phyloP scores from a whole-genome alignment of 176 grass and related monocot genomes.

The Oryza brachyantha region DNA sequence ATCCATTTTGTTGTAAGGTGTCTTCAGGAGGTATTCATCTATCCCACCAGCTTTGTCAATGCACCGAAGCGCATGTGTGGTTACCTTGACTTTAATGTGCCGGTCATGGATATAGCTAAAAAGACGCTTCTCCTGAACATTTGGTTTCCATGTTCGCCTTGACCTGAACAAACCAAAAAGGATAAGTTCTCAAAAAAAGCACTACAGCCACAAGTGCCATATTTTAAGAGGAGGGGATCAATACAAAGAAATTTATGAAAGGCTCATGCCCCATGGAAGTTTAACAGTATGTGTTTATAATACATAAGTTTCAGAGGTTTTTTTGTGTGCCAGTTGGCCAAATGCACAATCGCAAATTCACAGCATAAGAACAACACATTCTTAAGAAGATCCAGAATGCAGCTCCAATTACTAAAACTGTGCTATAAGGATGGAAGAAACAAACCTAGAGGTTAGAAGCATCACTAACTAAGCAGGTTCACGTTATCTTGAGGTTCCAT shows the following conservation, averaged over 20 bases:
- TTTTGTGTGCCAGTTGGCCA: neutral
- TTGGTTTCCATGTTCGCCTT: conserved; percentile 90
- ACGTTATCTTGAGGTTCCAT: neutral
- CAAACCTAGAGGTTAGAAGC: neutral
- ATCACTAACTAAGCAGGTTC: neutral
- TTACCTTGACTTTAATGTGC: conserved; percentile 85
- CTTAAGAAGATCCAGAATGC: neutral
- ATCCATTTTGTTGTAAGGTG: conserved; percentile 86
- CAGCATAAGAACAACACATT: neutral
- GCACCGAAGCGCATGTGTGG: conserved; percentile 86
- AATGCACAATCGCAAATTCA: neutral
- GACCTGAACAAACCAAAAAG: conserved; percentile 52
- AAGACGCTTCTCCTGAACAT: conserved; percentile 93
- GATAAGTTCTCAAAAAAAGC: neutral
- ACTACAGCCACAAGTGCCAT: neutral
- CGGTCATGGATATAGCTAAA: conserved; percentile 93
- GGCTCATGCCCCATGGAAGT: too few relatives aligned
- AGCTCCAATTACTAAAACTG: neutral
- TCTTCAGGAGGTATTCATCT: conserved; percentile 95
- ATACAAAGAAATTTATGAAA: too few relatives aligned
- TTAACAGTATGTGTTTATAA: too few relatives aligned
- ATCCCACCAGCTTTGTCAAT: conserved; percentile 98
- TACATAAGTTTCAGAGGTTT: neutral
- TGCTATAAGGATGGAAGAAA: neutral
- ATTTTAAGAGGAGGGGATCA: too few relatives aligned